Evolutionary conservation across 176 grass and related monocot species (phyloP).

Genomic region (Musa acuminata): DNA sequence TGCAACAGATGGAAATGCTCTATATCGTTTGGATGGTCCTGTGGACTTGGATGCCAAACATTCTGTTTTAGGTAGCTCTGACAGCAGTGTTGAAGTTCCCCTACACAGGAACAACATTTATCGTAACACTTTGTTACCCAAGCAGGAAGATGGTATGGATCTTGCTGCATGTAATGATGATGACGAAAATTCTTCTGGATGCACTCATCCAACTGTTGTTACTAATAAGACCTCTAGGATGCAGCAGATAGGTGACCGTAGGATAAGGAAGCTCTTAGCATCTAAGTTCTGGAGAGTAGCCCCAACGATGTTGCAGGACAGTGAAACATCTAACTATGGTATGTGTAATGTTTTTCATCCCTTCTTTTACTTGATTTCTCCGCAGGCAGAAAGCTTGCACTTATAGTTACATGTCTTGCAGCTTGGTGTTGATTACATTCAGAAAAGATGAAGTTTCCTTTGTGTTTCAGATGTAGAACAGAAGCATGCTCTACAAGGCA

Average conservation of each 20-base stretch:
- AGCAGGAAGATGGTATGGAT: constrained; percentile 22
- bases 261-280: constrained; percentile 57
- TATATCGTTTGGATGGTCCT: constrained; percentile 41
- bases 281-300: constrained; percentile 49
- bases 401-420: neutral
- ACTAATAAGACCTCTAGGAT: constrained; percentile 38
- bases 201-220: constrained; percentile 28
- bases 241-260: constrained; percentile 38
- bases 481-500: constrained; percentile 26
- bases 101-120: constrained; percentile 31
- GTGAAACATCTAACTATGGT: constrained; percentile 46
- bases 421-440: neutral
- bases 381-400: too few relatives aligned
- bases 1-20: constrained; percentile 5
- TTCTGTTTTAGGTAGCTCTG: constrained; percentile 78
- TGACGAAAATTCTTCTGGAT: constrained; percentile 54
- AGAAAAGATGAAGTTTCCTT: constrained; percentile 14
- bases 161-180: constrained; percentile 58
- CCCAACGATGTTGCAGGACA: constrained; percentile 35
- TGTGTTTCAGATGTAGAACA: constrained; percentile 38
- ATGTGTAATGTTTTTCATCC: constrained; percentile 7
- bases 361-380: constrained; percentile 1
- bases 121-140: constrained; percentile 22
- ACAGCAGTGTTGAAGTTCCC: constrained; percentile 67
- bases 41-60: constrained; percentile 58